These are phyloP conservation scores for Metschnikowia rubicola DNA, from an alignment of 805 yeast species.

Conservation along the genomic window DNA sequence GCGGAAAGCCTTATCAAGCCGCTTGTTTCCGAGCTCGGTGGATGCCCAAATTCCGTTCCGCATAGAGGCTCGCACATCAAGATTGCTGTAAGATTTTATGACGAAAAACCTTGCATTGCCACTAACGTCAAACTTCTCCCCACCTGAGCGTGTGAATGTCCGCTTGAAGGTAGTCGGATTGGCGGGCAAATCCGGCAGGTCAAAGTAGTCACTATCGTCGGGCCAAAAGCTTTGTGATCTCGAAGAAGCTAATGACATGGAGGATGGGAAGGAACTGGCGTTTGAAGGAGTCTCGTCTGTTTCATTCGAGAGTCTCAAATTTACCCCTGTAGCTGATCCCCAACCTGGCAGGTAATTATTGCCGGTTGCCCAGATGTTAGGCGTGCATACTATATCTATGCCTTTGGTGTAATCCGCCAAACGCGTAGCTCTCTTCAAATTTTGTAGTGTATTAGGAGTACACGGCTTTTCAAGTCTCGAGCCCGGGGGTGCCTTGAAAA, in stretches of 20 bases:
- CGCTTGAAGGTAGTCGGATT: background rate
- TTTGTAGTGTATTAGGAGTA: constrained; percentile 1
- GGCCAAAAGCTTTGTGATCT: constrained; percentile 1
- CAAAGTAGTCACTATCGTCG: background rate
- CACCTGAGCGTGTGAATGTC: background rate
- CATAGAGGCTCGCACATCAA: constrained; percentile 49
- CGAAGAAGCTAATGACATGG: constrained; percentile 2
- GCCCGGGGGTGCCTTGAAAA: constrained; percentile 5
- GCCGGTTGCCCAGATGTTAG: constrained; percentile 12
- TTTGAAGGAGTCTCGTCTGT: background rate
- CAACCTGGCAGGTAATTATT: no score
- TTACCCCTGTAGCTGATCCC: no score
- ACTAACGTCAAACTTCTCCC: constrained; percentile 1
- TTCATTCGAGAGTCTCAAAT: background rate
- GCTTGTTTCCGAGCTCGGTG: constrained; percentile 52
- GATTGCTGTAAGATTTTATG: constrained; percentile 50
- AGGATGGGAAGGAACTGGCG: constrained; percentile 2
- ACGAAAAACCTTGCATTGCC: constrained; percentile 40
- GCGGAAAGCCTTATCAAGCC: constrained; percentile 44
- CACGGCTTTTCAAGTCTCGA: constrained; percentile 1
- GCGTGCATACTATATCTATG: constrained; percentile 3
- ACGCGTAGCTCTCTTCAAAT: constrained; percentile 1
- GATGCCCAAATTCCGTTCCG: constrained; percentile 55
- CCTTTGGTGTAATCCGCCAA: constrained; percentile 5
- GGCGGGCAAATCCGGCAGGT: background rate